Base-by-base conservation (phyloP, 305 asterid species). In the Salvia sclarea region DNA sequence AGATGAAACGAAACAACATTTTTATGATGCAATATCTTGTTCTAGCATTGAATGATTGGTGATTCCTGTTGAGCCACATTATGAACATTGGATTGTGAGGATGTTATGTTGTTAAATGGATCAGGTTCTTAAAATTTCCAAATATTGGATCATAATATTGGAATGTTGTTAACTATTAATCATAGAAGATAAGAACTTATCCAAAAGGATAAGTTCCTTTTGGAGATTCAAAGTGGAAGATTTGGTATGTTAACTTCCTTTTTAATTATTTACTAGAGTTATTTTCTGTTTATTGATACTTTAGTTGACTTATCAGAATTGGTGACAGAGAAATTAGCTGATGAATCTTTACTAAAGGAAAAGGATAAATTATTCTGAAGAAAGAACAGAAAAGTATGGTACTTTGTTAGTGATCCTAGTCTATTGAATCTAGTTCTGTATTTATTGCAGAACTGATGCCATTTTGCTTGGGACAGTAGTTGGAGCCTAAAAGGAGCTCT, bases 331-430 rank as follows among this genome's bases (percentile, higher is more conserved):
- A 60, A 40, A 2, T 59, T 41, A 40, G 65, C 57, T 58, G 64
- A 43, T 44, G 53, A 54, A 30, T 40, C 55, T 35, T 5, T 18
- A 14, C n/a, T 64, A 6, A 35, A 13, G 18, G 41, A 10, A 6
- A 35, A 13, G 18, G 41, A 10, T 25, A 2, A 9, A 4, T 20
- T 21, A 49, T 38, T 61, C 18, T 45, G 8, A 20, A 17, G 66
- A 55, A 54, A 13, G 10, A 21, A 50, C 45, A 48, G 10, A 30
- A 8, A n/a, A 21, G 58, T 40, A 58, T 66, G 59, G 43, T 30
- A 8, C 61, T 65, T 48, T 61, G 8, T 52, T 22, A 37, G 61
- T 40, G 72, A 21, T 65, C 31, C 45, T 18, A 43, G 14, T 64
- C 53, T 24, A 48, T 47, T 53, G 75, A n/a, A 54, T 55, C 49